A percentile compares a stretch with the other conserved stretches of the same genome.
Evolutionary conservation across 2,329 filamentous ascomycete species (phyloP).

Genomic region (Neonectria faginata): DNA sequence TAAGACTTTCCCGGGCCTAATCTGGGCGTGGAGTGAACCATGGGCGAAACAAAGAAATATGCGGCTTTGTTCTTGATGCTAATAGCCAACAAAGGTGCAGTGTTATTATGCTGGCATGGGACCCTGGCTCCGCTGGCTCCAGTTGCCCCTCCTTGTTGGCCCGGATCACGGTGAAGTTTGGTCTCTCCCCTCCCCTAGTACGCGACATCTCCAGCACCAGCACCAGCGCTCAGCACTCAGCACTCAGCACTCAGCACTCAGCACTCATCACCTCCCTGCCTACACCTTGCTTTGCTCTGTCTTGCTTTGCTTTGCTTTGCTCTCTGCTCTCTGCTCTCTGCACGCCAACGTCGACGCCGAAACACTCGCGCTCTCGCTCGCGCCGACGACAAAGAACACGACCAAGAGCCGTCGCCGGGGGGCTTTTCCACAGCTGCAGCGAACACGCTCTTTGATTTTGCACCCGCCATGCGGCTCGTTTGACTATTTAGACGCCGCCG

Average conservation of each 20-base stretch:
- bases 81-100: background rate
- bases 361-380: background rate
- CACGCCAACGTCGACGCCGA: background rate
- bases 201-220: slow-evolving; percentile 11
- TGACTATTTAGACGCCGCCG: slow-evolving; percentile 43
- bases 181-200: slow-evolving; percentile 15
- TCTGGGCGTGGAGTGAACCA: background rate
- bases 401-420: slow-evolving; percentile 22
- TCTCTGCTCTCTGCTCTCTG: too few relatives aligned
- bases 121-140: slow-evolving; percentile 28
- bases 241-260: background rate
- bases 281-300: background rate
- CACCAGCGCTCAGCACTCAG: background rate
- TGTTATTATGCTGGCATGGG: slow-evolving; percentile 15
- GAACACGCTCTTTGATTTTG: slow-evolving; percentile 18
- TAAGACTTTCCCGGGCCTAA: background rate
- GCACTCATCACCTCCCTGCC: slow-evolving; percentile 1
- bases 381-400: slow-evolving; percentile 17
- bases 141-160: slow-evolving; percentile 40
- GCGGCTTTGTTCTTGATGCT: background rate
- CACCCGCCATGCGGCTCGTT: slow-evolving; percentile 43
- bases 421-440: slow-evolving; percentile 14
- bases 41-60: background rate
- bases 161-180: slow-evolving; percentile 20
- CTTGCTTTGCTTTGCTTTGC: background rate